Base-by-base conservation (phyloP, 176 grass and related monocot genomes). In the Hsuehochloa calcarea region DNA sequence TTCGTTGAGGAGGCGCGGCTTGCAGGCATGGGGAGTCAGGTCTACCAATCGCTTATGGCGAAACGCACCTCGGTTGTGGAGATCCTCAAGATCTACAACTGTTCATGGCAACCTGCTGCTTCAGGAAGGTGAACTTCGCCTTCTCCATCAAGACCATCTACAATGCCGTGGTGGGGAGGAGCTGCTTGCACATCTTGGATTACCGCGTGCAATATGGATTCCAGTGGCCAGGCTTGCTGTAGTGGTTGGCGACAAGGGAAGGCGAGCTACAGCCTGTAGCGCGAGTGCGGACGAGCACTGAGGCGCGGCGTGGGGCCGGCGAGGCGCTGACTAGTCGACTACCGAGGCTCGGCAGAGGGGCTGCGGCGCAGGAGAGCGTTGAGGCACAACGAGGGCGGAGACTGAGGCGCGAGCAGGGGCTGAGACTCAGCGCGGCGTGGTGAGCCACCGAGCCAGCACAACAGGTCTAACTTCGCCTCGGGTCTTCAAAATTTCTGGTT, bases 1-100 rank as follows among this genome's bases (percentile, higher is more conserved):
- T 91, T 95, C 35, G 72, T 83, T 0, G 66, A 95, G 34, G 93
- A 95, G 59, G 86, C 88, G 0, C 85, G 90, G 14, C 75, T 95
- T 25, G 88, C 85, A 7, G 93, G 93, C 37, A 93, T 66, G 0
- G 84, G 90, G 26, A 95, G 90, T 52, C 63, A 87, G 20, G 41
- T 91, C 14, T 95, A 93, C 70, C 58, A n/a, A 15, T 86, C 49
- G 12, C 84, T 86, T 9, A 1, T 89, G 31, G 25, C 51, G 10
- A 84, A 84, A 15, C 60, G 84, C 47, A 84, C 45, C 49, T 75
- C 91, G 39, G n/a, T 65, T 3, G 54, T 80, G 39, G 87, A 92
- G 1, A 68, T 47, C 5, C 72, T 92, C 61, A 79, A 55, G 73
- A 73, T 83, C 5, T 61, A 38, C 58, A 68, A 83, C 60, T 92